Base-by-base conservation (phyloP, 106 monocot genomes). In the Dactylorhiza incarnata region DNA sequence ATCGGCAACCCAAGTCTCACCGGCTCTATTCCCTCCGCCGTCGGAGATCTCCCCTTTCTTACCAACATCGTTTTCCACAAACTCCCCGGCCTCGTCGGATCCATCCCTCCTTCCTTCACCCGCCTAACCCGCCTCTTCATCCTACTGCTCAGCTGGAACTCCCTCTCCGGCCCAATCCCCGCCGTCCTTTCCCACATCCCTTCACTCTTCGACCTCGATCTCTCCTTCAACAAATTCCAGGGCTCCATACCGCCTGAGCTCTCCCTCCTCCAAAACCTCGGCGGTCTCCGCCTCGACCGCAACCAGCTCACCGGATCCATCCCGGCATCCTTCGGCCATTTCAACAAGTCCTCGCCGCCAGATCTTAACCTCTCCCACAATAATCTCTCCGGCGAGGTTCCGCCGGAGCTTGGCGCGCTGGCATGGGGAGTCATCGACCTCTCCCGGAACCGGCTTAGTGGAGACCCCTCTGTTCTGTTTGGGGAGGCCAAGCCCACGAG, bases 231-330 rank as follows among this genome's bases (percentile, higher is more conserved):
- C 37, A 37, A 37, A 37, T 37, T 37, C 37, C 37, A 37, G 0
- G 88, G 85, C 7, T 12, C 77, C n/a, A 85, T 88, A 52, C 88
- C 88, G 0, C 20, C 75, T 11, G 74, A 77, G 8, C 72, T 88
- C 22, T 45, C 73, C 63, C 48, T n/a, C 22, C 81, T 87, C 37
- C 37, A 37, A 37, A 37, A 37, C 37, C 37, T 37, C 2, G 37
- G 37, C 37, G 37, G 44, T 61, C 52, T 15, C 80, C 59, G 37
- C 47, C 78, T 90, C 20, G 52, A 74, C 85, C 5, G 90, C 37
- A 37, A 37, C 37, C 37, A 37, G 37, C 37, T 37, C 37, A 37
- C 37, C 37, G 37, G 90, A 10, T 4, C 74, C 54, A 87, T 90
- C 45, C 90, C 75, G 54, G 26, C 49, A 72, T 48, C 81, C 49